Evolutionary conservation across 306 rosid species (phyloP), one percentile per base, ranked within the genome.

Genomic region (Malus fusca): DNA sequence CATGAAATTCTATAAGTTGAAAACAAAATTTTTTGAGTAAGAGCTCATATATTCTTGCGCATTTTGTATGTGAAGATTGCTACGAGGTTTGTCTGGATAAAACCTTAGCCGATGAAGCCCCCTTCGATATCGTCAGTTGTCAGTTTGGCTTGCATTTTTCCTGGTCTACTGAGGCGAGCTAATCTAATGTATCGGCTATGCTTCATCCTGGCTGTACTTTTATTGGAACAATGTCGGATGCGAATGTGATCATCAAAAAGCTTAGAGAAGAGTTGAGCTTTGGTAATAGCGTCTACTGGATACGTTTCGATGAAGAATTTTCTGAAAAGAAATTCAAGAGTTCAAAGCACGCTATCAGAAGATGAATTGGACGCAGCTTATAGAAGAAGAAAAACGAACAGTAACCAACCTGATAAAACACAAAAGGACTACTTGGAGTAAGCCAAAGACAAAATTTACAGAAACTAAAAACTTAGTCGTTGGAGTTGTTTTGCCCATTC

Each of bases 141-240:
- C 97, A 88, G 89, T 88, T 85, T 68, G 91, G 88, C 6, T 58
- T 88, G 89, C 91, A 88, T 78, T 88, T 85, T 75, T 88, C 89
- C 18, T 90, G 99, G 97, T 95, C 97, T 71, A 90, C 97, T 3
- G 97, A 89, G 85, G 97, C 92, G 23, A 71, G 92, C 97, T 59
- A 95, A 95, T 77, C 97, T 59, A 95, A 95, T 77, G 90, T 92
- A 51, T 95, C 97, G 65, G 92, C 97, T 75, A 87, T 95, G 87
- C 61, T 55, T 55, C 4, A 23, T 8, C 61, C 61, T 55, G 25
- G 22, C 12, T 12, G 61, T 80, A 81, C 88, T 80, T 89, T 89
- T 71, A 89, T 92, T 75, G 99, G 97, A 73, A 95, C 97, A 63
- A 95, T 92, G 99, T 96, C 97, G 33, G 99, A 95, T 78, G 96